A percentile compares a stretch with the other conserved stretches of the same genome.
These are phyloP conservation scores for Boechera divaricarpa DNA, from an alignment of 345 rosid species.

Conservation along the genomic window DNA sequence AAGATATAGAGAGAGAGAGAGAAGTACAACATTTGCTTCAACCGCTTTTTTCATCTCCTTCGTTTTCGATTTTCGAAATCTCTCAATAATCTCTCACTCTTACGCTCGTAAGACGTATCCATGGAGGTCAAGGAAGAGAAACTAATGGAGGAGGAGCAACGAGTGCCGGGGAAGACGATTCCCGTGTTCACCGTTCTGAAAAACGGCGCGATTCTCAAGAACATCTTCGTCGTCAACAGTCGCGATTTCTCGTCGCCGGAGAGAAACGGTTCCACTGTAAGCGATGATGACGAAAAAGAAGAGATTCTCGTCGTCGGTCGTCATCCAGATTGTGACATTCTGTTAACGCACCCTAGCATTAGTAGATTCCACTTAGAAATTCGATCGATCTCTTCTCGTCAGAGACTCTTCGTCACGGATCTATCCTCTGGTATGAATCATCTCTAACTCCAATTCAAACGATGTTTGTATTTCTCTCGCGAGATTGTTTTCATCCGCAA, in stretches of 20 bases:
- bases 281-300: conserved; percentile 48
- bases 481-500: not conserved
- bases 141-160: conserved; percentile 13
- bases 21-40: not conserved
- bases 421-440: conserved; percentile 66
- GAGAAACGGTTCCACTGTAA: conserved; percentile 16
- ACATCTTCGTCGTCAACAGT: conserved; percentile 73
- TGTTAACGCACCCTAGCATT: conserved; percentile 86
- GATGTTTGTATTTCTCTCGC: not conserved
- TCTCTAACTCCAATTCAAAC: not conserved
- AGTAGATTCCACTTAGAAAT: conserved; percentile 91
- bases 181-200: conserved; percentile 83
- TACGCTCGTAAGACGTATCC: not conserved
- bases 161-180: conserved; percentile 53
- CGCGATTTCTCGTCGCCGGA: conserved; percentile 34
- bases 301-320: conserved; percentile 77
- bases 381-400: conserved; percentile 55
- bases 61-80: not conserved
- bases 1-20: not conserved
- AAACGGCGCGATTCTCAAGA: conserved; percentile 82
- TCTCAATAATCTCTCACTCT: not conserved
- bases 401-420: conserved; percentile 74
- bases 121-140: conserved; percentile 47
- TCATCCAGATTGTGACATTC: conserved; percentile 82
- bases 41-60: not conserved